phyloP scores from a whole-genome alignment of 2,329 filamentous ascomycete genomes.

The Diaporthe sp. region DNA sequence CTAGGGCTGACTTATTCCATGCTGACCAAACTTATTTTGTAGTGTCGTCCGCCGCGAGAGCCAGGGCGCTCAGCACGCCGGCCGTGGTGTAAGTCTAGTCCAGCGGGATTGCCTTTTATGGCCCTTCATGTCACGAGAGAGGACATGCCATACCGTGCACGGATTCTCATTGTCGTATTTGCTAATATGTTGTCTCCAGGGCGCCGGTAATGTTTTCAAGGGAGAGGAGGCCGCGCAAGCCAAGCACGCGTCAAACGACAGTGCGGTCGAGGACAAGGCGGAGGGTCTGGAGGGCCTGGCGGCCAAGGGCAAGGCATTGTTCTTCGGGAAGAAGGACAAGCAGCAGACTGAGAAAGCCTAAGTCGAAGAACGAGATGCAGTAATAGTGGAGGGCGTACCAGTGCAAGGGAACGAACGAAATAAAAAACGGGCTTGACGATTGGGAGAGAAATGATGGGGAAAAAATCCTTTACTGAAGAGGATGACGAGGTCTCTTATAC shows the following conservation, averaged over 20 bases:
- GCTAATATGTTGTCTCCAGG: constrained; percentile 47
- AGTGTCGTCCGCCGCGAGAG: constrained; percentile 69
- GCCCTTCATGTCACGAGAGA: background rate
- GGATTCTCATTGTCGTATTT: background rate
- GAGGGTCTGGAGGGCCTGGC: constrained; percentile 49
- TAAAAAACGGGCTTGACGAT: background rate
- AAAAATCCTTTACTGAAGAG: background rate
- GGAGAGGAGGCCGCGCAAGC: constrained; percentile 55
- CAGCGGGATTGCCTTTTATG: too few relatives aligned
- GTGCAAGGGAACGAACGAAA: background rate
- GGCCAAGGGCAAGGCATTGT: constrained; percentile 62
- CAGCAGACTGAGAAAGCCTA: constrained; percentile 44
- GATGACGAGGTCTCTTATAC: constrained; percentile 23
- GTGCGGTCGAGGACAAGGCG: constrained; percentile 49
- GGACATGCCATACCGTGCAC: background rate
- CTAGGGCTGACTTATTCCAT: constrained; percentile 45
- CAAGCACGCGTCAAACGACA: constrained; percentile 43
- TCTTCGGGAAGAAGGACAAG: constrained; percentile 61
- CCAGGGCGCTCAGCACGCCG: constrained; percentile 73
- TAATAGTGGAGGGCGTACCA: too few relatives aligned
- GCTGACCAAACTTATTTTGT: constrained; percentile 13
- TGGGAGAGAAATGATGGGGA: too few relatives aligned
- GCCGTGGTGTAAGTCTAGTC: constrained; percentile 64
- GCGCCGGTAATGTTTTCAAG: constrained; percentile 78
- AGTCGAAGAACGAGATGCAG: constrained; percentile 30